phyloP scores from a whole-genome alignment of 306 rosid genomes.

The Citrullus amarus region DNA sequence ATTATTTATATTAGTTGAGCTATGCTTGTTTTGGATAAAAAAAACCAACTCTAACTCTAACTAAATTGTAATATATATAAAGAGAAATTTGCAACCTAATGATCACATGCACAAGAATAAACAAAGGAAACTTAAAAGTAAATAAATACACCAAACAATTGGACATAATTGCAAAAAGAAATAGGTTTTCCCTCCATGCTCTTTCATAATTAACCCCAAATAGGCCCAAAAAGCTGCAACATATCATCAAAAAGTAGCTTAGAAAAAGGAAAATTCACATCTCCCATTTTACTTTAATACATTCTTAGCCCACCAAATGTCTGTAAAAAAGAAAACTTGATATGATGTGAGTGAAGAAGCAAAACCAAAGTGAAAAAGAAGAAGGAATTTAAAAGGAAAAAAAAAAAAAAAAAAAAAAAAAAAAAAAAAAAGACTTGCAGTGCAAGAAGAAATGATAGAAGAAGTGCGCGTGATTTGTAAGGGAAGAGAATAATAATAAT shows the following conservation, averaged over 20 bases:
- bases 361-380: neutral
- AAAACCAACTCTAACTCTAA: no score
- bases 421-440: neutral
- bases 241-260: neutral
- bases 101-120: no score
- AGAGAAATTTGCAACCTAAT: no score
- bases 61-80: no score
- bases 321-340: neutral
- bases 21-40: no score
- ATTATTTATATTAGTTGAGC: no score
- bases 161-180: neutral
- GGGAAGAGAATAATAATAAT: neutral
- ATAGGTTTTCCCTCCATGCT: neutral
- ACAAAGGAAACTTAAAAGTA: no score
- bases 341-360: neutral
- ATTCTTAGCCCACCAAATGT: neutral
- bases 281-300: neutral
- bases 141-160: neutral
- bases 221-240: neutral
- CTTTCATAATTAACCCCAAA: neutral
- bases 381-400: no score
- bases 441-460: slow-evolving; percentile 4
- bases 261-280: neutral
- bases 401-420: neutral
- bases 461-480: neutral